phyloP scores from a whole-genome alignment of 306 rosid species.

The Pyrus bretschneideri region DNA sequence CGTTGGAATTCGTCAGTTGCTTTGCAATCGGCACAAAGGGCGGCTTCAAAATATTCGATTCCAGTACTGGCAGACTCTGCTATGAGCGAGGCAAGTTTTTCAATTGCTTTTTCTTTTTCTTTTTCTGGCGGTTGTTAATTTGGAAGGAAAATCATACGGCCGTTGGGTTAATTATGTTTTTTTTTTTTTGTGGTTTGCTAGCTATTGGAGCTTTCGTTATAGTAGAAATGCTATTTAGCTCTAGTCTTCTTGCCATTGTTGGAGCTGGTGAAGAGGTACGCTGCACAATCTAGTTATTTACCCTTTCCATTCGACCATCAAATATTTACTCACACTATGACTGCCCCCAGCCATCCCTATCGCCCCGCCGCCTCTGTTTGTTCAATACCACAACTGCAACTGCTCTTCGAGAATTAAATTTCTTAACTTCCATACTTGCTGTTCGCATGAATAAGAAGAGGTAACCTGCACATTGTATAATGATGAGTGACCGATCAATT shows the following conservation, averaged over 20 bases:
- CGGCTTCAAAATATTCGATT: conserved; percentile 77
- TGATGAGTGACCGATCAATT: background rate
- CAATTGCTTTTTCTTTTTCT: no score
- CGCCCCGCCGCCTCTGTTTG: conserved; percentile 94
- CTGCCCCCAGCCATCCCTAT: conserved; percentile 66
- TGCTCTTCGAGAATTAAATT: conserved; percentile 77
- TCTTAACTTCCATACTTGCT: conserved; percentile 82
- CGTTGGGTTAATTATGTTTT: background rate
- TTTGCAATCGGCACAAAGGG: conserved; percentile 78
- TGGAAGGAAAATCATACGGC: no score
- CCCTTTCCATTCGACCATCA: background rate
- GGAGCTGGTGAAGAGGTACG: conserved; percentile 96
- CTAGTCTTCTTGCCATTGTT: conserved; percentile 92
- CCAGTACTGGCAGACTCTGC: conserved; percentile 66
- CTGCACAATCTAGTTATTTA: background rate
- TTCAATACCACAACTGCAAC: conserved; percentile 65
- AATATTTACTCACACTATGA: background rate
- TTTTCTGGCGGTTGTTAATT: no score
- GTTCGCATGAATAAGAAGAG: conserved; percentile 84
- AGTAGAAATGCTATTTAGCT: conserved; percentile 83
- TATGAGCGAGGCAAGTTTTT: conserved; percentile 53
- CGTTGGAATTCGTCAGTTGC: conserved; percentile 41
- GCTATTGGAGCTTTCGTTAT: conserved; percentile 73
- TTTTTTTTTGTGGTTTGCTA: background rate
- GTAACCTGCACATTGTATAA: conserved; percentile 19